Evolutionary conservation across 345 rosid genomes (phyloP), one percentile per base, ranked within the genome.

Genomic region (Capsella bursapastoris): DNA sequence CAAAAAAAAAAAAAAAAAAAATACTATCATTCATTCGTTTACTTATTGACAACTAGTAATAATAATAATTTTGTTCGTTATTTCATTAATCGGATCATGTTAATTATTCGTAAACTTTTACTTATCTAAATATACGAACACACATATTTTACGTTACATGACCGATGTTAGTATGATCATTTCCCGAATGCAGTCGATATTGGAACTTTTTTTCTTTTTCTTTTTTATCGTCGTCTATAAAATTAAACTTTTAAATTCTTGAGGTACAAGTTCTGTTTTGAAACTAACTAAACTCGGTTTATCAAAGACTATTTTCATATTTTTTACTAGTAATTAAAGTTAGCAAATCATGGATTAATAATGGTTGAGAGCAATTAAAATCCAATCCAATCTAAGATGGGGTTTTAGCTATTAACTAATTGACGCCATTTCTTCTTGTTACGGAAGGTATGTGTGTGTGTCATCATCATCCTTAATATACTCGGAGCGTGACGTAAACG

Each of bases 401-500:
- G 25, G 25, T 22, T 29, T 63, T 15, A 9, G 7, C n/a, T 10
- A 64, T 1, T 27, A 22, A 32, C 1, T 3, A 32, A 71, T 16
- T 41, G 52, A 56, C 35, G 47, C 63, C 44, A 63, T 22, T 22
- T 22, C 22, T 34, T 58, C 38, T 58, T 34, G 74, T 70, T 34
- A 14, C 3, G 2, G 8, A 66, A 51, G 55, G 25, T 22, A 22
- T 22, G 25, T 22, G 25, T 22, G 25, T 22, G 25, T 22, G 25
- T 22, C 25, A 22, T 22, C 12, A 55, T 13, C 4, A 43, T 18
- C 55, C 29, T 38, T 0, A 31, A 5, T 31, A 14, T n/a, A 2
- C 0, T 44, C 8, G 43, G 77, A 56, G 65, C 65, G 71, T 73
- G 50, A 73, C 43, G 66, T 16, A 14, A 65, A 73, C 78, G 65